A percentile compares a stretch with the other conserved stretches of the same genome.
These are phyloP conservation scores for Imleria badia DNA, from an alignment of 768 basidiomycete genomes.

Conservation along the genomic window DNA sequence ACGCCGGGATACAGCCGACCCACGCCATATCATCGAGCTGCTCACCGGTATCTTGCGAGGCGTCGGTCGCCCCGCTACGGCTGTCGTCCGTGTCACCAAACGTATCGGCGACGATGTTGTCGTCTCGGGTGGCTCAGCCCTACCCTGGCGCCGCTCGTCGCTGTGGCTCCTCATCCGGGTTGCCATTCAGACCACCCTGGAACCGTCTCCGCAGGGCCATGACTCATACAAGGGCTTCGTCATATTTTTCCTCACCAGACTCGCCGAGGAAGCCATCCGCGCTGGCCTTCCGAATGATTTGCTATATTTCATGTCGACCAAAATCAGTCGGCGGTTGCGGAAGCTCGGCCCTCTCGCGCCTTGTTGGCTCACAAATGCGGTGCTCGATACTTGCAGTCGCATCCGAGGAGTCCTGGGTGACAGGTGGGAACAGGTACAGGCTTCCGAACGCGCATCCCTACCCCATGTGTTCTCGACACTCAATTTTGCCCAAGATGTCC, in stretches of 20 bases:
- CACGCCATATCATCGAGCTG: conserved; percentile 46
- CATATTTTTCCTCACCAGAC: conserved; percentile 36
- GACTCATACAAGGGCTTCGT: conserved; percentile 49
- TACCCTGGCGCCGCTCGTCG: conserved; percentile 38
- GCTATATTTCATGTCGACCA: too few species aligned
- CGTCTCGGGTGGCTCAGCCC: conserved; percentile 10
- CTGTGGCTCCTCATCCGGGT: conserved; percentile 40
- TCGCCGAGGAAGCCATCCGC: conserved; percentile 23
- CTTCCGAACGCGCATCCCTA: too few species aligned
- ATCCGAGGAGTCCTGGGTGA: conserved; percentile 37
- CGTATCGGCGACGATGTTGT: too few species aligned
- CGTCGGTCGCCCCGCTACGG: too few species aligned
- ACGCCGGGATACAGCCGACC: conserved; percentile 28
- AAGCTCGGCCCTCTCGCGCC: conserved; percentile 25
- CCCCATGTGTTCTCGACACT: conserved; percentile 9
- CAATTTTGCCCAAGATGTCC: conserved; percentile 30
- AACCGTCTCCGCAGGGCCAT: conserved; percentile 2
- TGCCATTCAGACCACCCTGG: too few species aligned
- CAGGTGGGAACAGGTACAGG: conserved; percentile 37
- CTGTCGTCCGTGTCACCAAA: too few species aligned
- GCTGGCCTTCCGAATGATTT: conserved; percentile 21
- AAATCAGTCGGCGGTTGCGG: conserved; percentile 20
- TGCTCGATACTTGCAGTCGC: conserved; percentile 37
- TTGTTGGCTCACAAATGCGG: conserved; percentile 37
- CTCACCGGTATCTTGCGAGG: too few species aligned